Evolutionary conservation across 1,284 basidiomycete species (phyloP).

Genomic region (Trichosporon inkin): DNA sequence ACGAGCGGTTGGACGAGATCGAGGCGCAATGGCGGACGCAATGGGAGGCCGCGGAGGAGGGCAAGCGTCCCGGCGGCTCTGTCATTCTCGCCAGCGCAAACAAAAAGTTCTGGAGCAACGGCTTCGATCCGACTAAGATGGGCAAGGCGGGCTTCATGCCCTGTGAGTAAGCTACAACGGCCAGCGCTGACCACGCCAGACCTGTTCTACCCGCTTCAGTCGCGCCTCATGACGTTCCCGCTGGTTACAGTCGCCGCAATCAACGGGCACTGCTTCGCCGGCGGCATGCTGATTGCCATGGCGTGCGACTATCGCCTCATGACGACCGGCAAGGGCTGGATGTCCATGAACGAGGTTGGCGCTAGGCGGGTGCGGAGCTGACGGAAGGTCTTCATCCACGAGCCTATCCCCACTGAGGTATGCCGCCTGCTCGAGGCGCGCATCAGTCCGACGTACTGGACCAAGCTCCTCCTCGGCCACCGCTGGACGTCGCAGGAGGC

Average conservation of each 20-base stretch:
- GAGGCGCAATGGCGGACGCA: conserved; percentile 70
- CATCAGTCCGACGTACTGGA: background rate
- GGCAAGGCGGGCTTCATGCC: conserved; percentile 68
- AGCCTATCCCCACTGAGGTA: conserved; percentile 52
- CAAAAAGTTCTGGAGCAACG: conserved; percentile 86
- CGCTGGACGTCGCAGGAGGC: conserved; percentile 75
- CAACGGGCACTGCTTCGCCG: conserved; percentile 84
- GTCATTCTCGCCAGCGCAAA: conserved; percentile 69
- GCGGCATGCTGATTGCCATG: conserved; percentile 71
- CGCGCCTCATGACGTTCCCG: conserved; percentile 48
- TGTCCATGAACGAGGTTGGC: conserved; percentile 88
- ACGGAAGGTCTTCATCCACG: conserved; percentile 58
- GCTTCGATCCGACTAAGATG: conserved; percentile 66
- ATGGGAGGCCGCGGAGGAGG: background rate
- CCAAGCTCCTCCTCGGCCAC: conserved; percentile 68
- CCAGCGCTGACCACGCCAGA: conserved; percentile 26
- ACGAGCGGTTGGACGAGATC: conserved; percentile 63
- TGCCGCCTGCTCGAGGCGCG: conserved; percentile 49
- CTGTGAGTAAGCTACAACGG: conserved; percentile 53
- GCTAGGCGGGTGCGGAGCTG: background rate
- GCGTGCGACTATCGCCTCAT: conserved; percentile 87
- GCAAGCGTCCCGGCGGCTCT: conserved; percentile 56
- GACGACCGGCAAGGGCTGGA: conserved; percentile 74
- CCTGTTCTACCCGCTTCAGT: conserved; percentile 40
- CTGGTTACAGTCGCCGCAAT: conserved; percentile 71